These are phyloP conservation scores for Neofusicoccum cordaticola DNA, from an alignment of 2,329 filamentous ascomycete species.

Conservation along the genomic window DNA sequence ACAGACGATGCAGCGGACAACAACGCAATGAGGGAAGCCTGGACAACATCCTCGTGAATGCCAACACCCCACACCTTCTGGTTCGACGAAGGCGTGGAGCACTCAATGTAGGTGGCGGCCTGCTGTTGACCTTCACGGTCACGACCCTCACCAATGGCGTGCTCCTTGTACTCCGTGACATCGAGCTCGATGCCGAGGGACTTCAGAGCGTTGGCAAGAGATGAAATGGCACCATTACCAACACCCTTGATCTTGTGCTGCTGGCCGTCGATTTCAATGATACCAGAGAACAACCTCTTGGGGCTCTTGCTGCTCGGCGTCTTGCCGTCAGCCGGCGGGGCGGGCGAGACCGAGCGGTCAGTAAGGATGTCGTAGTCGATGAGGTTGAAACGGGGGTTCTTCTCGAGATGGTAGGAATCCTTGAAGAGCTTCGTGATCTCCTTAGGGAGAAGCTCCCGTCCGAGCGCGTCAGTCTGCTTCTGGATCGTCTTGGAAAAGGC, in stretches of 20 bases:
- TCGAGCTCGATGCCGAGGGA: conserved; percentile 81
- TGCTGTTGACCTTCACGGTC: conserved; percentile 89
- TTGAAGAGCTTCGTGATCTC: conserved; percentile 91
- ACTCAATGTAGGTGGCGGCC: conserved; percentile 95
- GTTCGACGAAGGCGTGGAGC: conserved; percentile 64
- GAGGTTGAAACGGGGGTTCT: conserved; percentile 79
- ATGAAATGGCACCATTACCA: conserved; percentile 88
- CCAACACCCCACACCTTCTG: conserved; percentile 86
- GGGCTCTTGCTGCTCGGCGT: conserved; percentile 75
- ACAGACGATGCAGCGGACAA: conserved; percentile 83
- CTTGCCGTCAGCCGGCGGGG: conserved; percentile 64
- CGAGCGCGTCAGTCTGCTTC: conserved; percentile 71
- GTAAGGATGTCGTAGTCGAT: conserved; percentile 89
- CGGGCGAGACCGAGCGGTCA: conserved; percentile 75
- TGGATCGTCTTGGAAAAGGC: conserved; percentile 90
- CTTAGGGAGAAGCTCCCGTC: conserved; percentile 75
- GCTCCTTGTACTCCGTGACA: conserved; percentile 93
- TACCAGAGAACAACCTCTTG: conserved; percentile 78
- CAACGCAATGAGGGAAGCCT: conserved; percentile 82
- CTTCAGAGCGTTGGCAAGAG: conserved; percentile 76
- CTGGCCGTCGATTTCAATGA: conserved; percentile 75
- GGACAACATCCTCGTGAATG: conserved; percentile 88
- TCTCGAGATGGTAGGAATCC: conserved; percentile 77
- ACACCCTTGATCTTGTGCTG: conserved; percentile 77
- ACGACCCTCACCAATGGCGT: conserved; percentile 81